These are phyloP conservation scores for Hypoxylon subgilvum DNA, from an alignment of 495 filamentous ascomycete genomes.

Conservation along the genomic window DNA sequence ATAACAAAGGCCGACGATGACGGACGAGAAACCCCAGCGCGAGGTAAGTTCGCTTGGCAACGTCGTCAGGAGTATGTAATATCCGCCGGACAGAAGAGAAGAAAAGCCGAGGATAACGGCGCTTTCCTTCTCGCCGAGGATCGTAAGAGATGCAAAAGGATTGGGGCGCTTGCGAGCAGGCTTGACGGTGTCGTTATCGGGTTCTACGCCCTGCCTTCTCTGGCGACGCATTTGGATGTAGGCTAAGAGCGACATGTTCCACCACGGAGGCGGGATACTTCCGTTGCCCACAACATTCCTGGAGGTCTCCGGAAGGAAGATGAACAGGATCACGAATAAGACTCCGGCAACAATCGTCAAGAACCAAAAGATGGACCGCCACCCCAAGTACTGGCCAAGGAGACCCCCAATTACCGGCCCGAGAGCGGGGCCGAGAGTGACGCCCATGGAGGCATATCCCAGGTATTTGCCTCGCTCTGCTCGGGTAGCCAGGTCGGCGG, in stretches of 20 bases:
- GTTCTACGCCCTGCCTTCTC: constrained; percentile 3
- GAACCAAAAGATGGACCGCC: constrained; percentile 68
- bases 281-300: constrained; percentile 58
- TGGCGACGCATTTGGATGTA: constrained; percentile 16
- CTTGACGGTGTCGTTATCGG: constrained; percentile 4
- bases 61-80: constrained; percentile 42
- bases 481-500: constrained; percentile 54
- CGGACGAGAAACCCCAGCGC: constrained; percentile 49
- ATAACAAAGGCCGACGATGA: constrained; percentile 56
- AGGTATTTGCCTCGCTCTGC: constrained; percentile 58
- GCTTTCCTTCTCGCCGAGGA: constrained; percentile 52
- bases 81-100: constrained; percentile 44
- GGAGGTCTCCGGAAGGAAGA: constrained; percentile 52
- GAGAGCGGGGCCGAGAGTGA: constrained; percentile 45
- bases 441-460: constrained; percentile 24
- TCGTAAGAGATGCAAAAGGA: constrained; percentile 36
- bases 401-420: constrained; percentile 61
- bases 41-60: constrained; percentile 43
- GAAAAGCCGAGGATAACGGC: constrained; percentile 50
- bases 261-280: constrained; percentile 45
- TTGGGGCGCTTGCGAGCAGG: constrained; percentile 20
- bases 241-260: constrained; percentile 48
- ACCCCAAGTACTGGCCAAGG: constrained; percentile 57
- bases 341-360: constrained; percentile 53
- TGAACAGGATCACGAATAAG: constrained; percentile 37